A percentile compares a stretch with the other conserved stretches of the same genome.
phyloP scores from a whole-genome alignment of 768 basidiomycete species.

The Tylopilus sp. region DNA sequence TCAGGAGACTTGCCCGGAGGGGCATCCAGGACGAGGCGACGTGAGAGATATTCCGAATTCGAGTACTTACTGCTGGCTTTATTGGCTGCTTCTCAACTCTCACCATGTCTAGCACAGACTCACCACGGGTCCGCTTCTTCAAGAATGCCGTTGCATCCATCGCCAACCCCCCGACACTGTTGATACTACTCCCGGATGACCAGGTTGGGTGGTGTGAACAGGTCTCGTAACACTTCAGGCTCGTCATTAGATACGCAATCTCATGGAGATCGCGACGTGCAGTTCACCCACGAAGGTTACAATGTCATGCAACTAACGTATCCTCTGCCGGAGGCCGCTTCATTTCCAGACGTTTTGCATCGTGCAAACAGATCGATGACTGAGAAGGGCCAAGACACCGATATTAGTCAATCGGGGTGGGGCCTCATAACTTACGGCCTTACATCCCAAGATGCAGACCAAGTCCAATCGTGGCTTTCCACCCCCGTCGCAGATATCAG shows the following conservation, averaged over 20 bases:
- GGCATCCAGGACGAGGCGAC: too few relatives aligned
- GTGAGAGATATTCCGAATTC: too few relatives aligned
- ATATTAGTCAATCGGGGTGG: constrained; percentile 20
- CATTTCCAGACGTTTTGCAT: constrained; percentile 18
- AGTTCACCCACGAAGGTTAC: constrained; percentile 41
- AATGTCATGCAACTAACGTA: constrained; percentile 24
- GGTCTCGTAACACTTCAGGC: constrained; percentile 17
- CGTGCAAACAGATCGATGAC: constrained; percentile 15
- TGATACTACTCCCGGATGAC: constrained; percentile 29
- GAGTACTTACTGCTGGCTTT: too few relatives aligned
- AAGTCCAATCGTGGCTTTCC: constrained; percentile 7
- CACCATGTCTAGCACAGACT: constrained; percentile 3
- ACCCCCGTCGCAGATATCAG: background rate
- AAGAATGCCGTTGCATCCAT: constrained; percentile 32
- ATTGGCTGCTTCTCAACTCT: background rate
- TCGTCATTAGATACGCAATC: background rate
- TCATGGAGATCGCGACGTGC: background rate
- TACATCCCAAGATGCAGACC: constrained; percentile 19
- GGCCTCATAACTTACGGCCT: constrained; percentile 34
- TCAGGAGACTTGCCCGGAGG: too few relatives aligned
- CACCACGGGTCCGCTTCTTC: constrained; percentile 15
- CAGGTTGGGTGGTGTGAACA: constrained; percentile 37
- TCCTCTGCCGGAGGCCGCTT: background rate
- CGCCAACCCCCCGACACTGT: constrained; percentile 26
- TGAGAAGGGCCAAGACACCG: background rate